These are phyloP conservation scores for Boletus smithii DNA, from an alignment of 1,284 basidiomycete species.

Conservation along the genomic window DNA sequence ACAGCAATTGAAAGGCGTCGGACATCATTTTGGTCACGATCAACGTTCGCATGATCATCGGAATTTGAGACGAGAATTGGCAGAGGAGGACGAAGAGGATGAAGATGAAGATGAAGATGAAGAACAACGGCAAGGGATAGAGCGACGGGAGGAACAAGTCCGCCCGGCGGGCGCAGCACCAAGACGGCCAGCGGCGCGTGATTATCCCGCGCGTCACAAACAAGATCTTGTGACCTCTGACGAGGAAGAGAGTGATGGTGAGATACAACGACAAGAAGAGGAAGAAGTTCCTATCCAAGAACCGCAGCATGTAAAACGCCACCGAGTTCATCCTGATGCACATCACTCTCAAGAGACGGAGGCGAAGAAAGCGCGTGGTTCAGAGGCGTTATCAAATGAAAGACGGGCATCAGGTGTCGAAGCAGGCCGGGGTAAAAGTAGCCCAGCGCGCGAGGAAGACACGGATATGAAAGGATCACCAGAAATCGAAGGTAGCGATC, in stretches of 20 bases:
- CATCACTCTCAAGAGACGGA: neutral
- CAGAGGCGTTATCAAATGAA: neutral
- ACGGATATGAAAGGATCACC: neutral
- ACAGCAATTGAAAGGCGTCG: constrained; percentile 2
- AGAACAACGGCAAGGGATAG: neutral
- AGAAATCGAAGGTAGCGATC: constrained; percentile 19
- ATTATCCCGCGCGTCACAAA: constrained; percentile 5
- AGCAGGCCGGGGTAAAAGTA: neutral
- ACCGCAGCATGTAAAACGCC: constrained; percentile 16
- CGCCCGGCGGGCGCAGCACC: neutral
- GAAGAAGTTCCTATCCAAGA: neutral
- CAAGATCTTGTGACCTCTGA: neutral
- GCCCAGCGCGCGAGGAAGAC: neutral
- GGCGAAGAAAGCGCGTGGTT: constrained; percentile 19
- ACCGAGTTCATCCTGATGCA: constrained; percentile 6
- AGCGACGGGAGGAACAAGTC: neutral
- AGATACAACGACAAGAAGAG: neutral
- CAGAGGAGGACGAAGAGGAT: constrained; percentile 11
- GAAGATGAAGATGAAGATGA: constrained; percentile 1
- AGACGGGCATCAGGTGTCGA: neutral
- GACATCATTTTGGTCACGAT: constrained; percentile 28
- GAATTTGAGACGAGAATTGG: neutral
- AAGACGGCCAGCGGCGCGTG: neutral
- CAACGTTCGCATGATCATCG: constrained; percentile 15
- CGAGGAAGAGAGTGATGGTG: neutral